phyloP scores from a whole-genome alignment of 75 land plant species.

The Picea glauca region DNA sequence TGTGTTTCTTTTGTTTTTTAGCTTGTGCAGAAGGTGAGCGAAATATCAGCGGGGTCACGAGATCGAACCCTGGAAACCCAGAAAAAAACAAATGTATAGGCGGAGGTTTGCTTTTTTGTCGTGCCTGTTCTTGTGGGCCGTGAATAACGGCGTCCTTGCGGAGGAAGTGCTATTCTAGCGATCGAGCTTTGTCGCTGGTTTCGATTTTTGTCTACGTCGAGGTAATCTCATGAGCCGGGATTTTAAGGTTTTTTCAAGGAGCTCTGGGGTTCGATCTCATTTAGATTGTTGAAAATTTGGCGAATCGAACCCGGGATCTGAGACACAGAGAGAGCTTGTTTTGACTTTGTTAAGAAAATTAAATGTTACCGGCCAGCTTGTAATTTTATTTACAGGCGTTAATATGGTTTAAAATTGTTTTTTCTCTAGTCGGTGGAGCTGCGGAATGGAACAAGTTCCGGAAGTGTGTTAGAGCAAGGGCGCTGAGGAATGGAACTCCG shows the following conservation, averaged over 20 bases:
- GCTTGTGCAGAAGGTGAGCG: neutral
- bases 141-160: neutral
- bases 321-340: neutral
- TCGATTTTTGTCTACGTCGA: neutral
- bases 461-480: neutral
- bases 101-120: constrained; percentile 2
- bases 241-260: neutral
- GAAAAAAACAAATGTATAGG: neutral
- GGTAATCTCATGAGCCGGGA: neutral
- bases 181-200: neutral
- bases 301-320: neutral
- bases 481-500: constrained; percentile 9
- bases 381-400: no score
- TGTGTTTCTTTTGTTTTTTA: neutral
- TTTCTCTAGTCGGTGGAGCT: neutral
- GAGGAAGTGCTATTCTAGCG: neutral
- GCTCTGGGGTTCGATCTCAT: neutral
- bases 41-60: constrained; percentile 2
- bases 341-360: neutral
- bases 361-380: no score
- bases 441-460: neutral
- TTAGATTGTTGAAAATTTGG: neutral
- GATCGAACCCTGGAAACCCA: neutral
- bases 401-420: no score
- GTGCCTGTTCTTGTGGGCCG: neutral